Evolutionary conservation across 768 basidiomycete genomes (phyloP).

Genomic region (Agrocybe pediades): DNA sequence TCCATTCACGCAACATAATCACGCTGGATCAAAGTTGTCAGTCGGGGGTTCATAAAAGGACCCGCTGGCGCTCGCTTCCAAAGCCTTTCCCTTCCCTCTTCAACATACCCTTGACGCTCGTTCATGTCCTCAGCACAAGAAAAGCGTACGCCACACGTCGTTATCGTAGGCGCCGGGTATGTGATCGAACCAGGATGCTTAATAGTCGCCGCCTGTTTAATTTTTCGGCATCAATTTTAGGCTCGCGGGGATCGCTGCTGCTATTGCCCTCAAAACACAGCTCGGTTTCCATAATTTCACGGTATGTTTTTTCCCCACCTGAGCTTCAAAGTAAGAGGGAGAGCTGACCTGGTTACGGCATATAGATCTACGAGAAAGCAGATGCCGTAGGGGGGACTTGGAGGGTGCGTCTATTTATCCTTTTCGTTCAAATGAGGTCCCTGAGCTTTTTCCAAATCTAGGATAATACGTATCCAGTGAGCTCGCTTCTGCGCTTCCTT

Average conservation of each 20-base stretch:
- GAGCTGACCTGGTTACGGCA: not conserved
- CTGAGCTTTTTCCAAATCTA: slow-evolving; percentile 18
- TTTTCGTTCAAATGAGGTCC: not conserved
- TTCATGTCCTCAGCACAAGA: slow-evolving; percentile 12
- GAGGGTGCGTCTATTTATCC: slow-evolving; percentile 42
- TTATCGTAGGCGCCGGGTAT: slow-evolving; percentile 55
- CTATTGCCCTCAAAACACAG: slow-evolving; percentile 46
- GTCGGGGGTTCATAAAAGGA: not conserved
- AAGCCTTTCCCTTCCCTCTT: not conserved
- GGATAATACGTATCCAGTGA: slow-evolving; percentile 59
- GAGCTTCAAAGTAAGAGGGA: not conserved
- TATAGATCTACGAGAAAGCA: slow-evolving; percentile 54
- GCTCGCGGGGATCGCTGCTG: slow-evolving; percentile 48
- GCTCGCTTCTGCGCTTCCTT: slow-evolving; percentile 6
- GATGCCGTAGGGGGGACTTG: slow-evolving; percentile 54
- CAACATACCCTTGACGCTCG: not conserved
- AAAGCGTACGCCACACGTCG: slow-evolving; percentile 35
- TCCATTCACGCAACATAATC: not conserved
- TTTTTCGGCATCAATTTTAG: slow-evolving; percentile 23
- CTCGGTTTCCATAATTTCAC: slow-evolving; percentile 49
- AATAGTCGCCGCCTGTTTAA: not conserved
- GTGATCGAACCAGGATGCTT: slow-evolving; percentile 12
- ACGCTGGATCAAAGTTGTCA: not conserved
- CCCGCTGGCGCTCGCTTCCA: not conserved
- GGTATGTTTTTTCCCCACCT: slow-evolving; percentile 34